A percentile compares a stretch with the other conserved stretches of the same genome.
Evolutionary conservation across 192 early-diverging fungal genomes (phyloP).

Genomic region (Rhizophagus sp.): DNA sequence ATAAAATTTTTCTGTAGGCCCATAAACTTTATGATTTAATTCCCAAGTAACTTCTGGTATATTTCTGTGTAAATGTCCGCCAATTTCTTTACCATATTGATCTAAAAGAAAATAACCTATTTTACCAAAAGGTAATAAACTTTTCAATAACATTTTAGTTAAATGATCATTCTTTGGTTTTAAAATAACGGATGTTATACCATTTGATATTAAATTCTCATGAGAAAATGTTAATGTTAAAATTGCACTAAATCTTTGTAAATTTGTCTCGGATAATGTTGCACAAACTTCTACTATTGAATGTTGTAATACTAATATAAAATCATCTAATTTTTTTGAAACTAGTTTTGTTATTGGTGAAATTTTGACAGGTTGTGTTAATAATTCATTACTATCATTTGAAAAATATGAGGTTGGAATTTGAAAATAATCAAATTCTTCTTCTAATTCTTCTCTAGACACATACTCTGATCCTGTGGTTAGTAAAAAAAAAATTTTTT

Average conservation of each 20-base stretch:
- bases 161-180: background rate
- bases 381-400: background rate
- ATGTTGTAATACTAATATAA: background rate
- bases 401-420: background rate
- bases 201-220: background rate
- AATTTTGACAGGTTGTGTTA: background rate
- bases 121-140: background rate
- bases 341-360: background rate
- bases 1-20: background rate
- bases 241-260: background rate
- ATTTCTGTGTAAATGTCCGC: background rate
- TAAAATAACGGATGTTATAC: background rate
- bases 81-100: background rate
- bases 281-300: background rate
- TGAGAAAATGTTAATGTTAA: conserved; percentile 2
- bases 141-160: background rate
- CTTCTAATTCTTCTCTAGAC: conserved; percentile 12
- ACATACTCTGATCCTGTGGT: background rate
- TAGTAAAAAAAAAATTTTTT: background rate
- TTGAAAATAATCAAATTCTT: conserved; percentile 22
- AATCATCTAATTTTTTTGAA: background rate
- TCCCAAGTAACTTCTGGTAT: conserved; percentile 7
- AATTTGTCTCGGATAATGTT: background rate
- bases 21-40: conserved; percentile 14
- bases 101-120: conserved; percentile 2